These are phyloP conservation scores for Puccinia horiana DNA, from an alignment of 1,284 basidiomycete genomes.

Conservation along the genomic window DNA sequence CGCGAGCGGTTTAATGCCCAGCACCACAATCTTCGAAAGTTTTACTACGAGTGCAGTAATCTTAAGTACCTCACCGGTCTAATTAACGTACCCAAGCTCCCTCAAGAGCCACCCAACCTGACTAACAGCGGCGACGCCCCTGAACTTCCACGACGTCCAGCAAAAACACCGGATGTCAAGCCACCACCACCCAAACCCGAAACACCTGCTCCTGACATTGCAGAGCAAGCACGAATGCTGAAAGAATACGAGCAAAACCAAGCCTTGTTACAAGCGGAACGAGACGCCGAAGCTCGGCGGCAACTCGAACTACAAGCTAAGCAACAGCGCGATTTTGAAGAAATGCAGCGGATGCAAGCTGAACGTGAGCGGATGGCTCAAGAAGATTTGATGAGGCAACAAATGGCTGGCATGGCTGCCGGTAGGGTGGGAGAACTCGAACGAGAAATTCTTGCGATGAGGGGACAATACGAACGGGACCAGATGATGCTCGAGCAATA, in stretches of 20 bases:
- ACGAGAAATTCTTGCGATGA: constrained; percentile 84
- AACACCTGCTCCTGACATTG: constrained; percentile 68
- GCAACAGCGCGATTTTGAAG: constrained; percentile 86
- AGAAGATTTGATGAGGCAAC: constrained; percentile 75
- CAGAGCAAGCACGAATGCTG: constrained; percentile 90
- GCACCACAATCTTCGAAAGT: constrained; percentile 85
- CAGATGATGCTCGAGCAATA: constrained; percentile 98
- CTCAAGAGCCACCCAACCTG: constrained; percentile 94
- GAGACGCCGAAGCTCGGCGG: constrained; percentile 78
- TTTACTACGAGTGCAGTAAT: constrained; percentile 97
- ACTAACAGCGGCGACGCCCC: constrained; percentile 77
- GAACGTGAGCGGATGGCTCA: constrained; percentile 85
- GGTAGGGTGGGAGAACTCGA: constrained; percentile 75
- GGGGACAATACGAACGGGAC: constrained; percentile 96
- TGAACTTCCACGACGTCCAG: constrained; percentile 80
- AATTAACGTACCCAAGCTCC: constrained; percentile 93
- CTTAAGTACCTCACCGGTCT: constrained; percentile 91
- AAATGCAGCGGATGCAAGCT: constrained; percentile 80
- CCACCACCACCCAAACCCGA: constrained; percentile 51
- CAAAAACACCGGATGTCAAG: constrained; percentile 63
- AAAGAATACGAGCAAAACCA: constrained; percentile 98
- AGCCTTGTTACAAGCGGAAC: constrained; percentile 67
- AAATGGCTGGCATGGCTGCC: constrained; percentile 64
- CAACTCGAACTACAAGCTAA: constrained; percentile 76
- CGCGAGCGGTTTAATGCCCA: constrained; percentile 81